Evolutionary conservation across 768 basidiomycete genomes (phyloP).

Genomic region (Collybia mongolica): DNA sequence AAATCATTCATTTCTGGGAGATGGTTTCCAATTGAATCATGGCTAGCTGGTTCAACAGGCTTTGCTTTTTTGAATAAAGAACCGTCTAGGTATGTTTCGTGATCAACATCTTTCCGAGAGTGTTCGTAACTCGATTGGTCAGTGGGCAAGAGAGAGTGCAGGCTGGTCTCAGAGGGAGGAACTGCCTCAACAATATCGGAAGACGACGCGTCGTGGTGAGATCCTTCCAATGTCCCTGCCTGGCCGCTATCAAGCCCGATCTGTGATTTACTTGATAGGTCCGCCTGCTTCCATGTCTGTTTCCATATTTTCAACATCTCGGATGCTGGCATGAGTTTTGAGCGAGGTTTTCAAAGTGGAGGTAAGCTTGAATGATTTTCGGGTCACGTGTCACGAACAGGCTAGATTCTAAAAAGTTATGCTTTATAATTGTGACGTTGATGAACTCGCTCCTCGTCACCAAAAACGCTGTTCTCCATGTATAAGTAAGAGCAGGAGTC

Average conservation of each 20-base stretch:
- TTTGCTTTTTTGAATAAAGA: not conserved
- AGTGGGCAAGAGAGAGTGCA: constrained; percentile 7
- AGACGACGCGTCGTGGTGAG: not conserved
- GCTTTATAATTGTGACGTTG: not conserved
- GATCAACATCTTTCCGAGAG: not conserved
- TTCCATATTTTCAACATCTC: constrained; percentile 53
- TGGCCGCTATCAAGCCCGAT: constrained; percentile 6
- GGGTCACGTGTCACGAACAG: not conserved
- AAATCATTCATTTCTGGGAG: constrained; percentile 31
- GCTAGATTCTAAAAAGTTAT: not conserved
- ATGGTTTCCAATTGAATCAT: constrained; percentile 29
- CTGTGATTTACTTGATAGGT: constrained; percentile 5
- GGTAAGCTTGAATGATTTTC: not conserved
- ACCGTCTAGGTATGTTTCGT: not conserved
- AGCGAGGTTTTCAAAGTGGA: not conserved
- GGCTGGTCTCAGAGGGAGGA: constrained; percentile 8
- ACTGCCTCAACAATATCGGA: not conserved
- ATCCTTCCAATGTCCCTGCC: constrained; percentile 24
- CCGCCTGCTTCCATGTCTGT: constrained; percentile 43
- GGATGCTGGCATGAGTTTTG: too few relatives aligned
- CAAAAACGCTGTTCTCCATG: constrained; percentile 6
- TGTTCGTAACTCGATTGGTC: not conserved
- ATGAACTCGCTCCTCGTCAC: not conserved
- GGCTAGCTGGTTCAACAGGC: not conserved
- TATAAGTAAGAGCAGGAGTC: constrained; percentile 7